Percentiles rank a stretch among this genome's conserved stretches.
These are phyloP conservation scores for Debaryomycetaceae sp. DNA, from an alignment of 1,139 yeast genomes.

Conservation along the genomic window DNA sequence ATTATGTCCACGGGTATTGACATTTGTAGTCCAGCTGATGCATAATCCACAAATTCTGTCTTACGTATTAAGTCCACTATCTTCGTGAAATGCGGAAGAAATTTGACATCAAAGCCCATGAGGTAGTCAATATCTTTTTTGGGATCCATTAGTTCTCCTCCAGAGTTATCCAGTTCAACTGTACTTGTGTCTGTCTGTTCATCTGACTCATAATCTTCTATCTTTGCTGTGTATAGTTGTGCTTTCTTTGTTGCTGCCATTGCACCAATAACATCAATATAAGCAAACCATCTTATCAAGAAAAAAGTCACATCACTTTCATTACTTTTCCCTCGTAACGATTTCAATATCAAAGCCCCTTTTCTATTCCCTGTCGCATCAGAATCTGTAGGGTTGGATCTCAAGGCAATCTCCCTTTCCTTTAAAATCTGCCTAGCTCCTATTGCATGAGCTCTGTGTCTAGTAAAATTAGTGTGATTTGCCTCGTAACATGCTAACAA, in stretches of 20 bases:
- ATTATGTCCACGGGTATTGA: constrained; percentile 33
- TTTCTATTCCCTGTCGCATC: neutral
- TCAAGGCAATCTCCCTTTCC: constrained; percentile 31
- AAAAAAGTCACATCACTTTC: constrained; percentile 53
- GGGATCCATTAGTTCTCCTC: constrained; percentile 16
- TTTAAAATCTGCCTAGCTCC: constrained; percentile 69
- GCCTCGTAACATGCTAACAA: constrained; percentile 63
- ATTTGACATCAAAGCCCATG: constrained; percentile 55
- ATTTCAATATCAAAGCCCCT: neutral
- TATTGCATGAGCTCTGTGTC: constrained; percentile 62
- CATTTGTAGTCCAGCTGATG: constrained; percentile 7
- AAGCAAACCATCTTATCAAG: constrained; percentile 68
- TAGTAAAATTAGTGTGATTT: constrained; percentile 43
- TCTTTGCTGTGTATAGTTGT: constrained; percentile 13
- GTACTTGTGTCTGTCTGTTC: constrained; percentile 1
- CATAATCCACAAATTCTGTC: constrained; percentile 23
- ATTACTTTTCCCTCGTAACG: constrained; percentile 2
- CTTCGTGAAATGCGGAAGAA: constrained; percentile 48
- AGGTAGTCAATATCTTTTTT: constrained; percentile 52
- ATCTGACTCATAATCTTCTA: constrained; percentile 1
- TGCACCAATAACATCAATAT: constrained; percentile 66
- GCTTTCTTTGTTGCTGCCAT: constrained; percentile 39
- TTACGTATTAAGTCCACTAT: constrained; percentile 41
- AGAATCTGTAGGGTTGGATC: neutral
- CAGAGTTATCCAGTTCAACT: neutral